Percentiles rank a stretch among this genome's conserved stretches.
Conservation (phyloP, 2,329 filamentous ascomycete species). For the Phialophora macrospora region DNA sequence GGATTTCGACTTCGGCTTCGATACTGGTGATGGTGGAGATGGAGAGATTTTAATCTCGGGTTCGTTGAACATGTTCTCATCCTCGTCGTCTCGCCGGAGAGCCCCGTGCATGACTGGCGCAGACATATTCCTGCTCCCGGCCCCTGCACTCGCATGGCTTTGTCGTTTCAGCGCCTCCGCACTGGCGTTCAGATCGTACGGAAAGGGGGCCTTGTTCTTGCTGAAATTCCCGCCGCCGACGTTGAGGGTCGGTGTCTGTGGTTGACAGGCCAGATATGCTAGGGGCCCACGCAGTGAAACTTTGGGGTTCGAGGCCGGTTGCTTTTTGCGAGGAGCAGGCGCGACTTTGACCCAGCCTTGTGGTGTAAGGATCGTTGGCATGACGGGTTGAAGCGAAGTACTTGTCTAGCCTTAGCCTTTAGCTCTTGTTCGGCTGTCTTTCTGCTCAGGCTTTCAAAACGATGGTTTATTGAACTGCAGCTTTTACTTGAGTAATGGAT, state of each 20-base stretch:
- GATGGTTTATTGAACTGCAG: not conserved
- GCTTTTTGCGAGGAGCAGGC: slow-evolving; percentile 22
- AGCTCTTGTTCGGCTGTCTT: not conserved
- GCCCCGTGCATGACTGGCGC: slow-evolving; percentile 21
- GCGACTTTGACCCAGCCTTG: slow-evolving; percentile 37
- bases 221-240: slow-evolving; percentile 1
- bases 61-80: not conserved
- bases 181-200: slow-evolving; percentile 29
- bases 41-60: not conserved
- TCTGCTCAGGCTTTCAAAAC: not conserved
- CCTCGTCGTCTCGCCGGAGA: slow-evolving; percentile 6
- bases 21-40: not conserved
- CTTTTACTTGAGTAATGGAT: slow-evolving; percentile 3
- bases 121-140: slow-evolving; percentile 15
- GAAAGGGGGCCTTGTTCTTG: slow-evolving; percentile 19
- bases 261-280: slow-evolving; percentile 32
- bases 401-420: not conserved
- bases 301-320: slow-evolving; percentile 16
- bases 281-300: slow-evolving; percentile 27
- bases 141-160: slow-evolving; percentile 14
- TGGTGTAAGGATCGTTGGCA: slow-evolving; percentile 35
- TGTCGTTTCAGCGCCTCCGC: slow-evolving; percentile 28
- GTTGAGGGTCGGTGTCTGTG: slow-evolving; percentile 19
- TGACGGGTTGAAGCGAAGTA: slow-evolving; percentile 2
- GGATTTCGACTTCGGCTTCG: slow-evolving; percentile 5